Percentiles rank a stretch among this genome's conserved stretches.
Conservation (phyloP, 2,329 filamentous ascomycete species). For the Colletotrichum lindemuthianum region DNA sequence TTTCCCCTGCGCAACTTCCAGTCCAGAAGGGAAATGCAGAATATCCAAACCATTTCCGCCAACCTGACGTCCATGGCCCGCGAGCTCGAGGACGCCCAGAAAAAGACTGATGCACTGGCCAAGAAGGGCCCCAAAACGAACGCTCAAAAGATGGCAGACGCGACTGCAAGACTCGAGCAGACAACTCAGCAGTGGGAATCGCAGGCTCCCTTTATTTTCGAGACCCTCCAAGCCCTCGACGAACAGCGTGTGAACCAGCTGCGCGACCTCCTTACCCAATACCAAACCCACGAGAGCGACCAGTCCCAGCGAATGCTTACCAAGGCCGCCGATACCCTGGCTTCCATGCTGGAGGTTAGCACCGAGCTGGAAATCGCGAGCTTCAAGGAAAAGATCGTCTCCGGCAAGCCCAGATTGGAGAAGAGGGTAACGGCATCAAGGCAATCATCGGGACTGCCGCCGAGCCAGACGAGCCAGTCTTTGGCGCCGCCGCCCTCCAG, state of each 20-base stretch:
- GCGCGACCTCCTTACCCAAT: constrained; percentile 89
- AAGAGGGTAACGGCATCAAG: constrained; percentile 52
- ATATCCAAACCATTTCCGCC: constrained; percentile 81
- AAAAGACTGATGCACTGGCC: constrained; percentile 84
- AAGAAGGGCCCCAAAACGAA: constrained; percentile 82
- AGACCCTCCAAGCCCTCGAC: constrained; percentile 89
- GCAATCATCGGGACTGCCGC: constrained; percentile 52
- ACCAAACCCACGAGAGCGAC: constrained; percentile 92
- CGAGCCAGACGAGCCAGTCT: constrained; percentile 38
- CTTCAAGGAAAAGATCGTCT: constrained; percentile 36
- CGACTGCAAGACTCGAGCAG: constrained; percentile 77
- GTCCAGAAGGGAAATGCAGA: constrained; percentile 79
- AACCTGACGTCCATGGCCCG: constrained; percentile 85
- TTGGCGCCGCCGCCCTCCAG: constrained; percentile 41
- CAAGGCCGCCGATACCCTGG: constrained; percentile 82
- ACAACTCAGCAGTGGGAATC: constrained; percentile 91
- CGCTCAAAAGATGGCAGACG: constrained; percentile 80
- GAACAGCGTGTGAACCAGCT: constrained; percentile 90
- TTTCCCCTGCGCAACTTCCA: constrained; percentile 81
- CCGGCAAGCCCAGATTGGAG: constrained; percentile 45
- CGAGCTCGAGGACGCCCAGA: constrained; percentile 85
- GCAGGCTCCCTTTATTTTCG: constrained; percentile 93
- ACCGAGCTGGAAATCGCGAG: constrained; percentile 81
- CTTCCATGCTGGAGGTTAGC: constrained; percentile 84
- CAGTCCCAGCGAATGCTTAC: constrained; percentile 80